phyloP scores from a whole-genome alignment of 345 rosid species.

The Brassica rapa region DNA sequence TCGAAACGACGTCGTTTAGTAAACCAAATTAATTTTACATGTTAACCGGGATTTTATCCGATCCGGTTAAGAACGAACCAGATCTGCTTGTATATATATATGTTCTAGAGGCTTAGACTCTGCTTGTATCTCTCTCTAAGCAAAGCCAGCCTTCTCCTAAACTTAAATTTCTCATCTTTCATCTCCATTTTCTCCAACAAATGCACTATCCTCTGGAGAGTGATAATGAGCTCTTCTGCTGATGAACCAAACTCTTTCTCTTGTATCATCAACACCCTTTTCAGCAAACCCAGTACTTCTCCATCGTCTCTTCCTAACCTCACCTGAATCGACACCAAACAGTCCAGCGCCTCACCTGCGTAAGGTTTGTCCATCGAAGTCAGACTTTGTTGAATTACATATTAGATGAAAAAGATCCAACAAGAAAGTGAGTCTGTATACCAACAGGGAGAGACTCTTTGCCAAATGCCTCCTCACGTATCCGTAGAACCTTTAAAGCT shows the following conservation, averaged over 20 bases:
- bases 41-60: too few species aligned
- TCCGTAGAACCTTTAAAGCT: constrained; percentile 56
- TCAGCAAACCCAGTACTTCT: constrained; percentile 50
- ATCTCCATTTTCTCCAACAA: constrained; percentile 67
- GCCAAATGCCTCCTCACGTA: constrained; percentile 79
- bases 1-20: too few species aligned
- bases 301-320: constrained; percentile 56
- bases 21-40: too few species aligned
- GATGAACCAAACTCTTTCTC: constrained; percentile 71
- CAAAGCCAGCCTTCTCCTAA: constrained; percentile 62
- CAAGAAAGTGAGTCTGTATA: constrained; percentile 36
- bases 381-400: neutral
- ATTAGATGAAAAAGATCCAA: neutral
- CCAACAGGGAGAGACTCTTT: constrained; percentile 82
- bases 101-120: constrained; percentile 33
- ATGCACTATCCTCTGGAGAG: constrained; percentile 66
- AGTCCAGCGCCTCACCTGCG: constrained; percentile 85
- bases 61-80: too few species aligned
- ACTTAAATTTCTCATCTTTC: constrained; percentile 61
- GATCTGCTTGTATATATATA: neutral
- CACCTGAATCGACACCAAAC: constrained; percentile 66
- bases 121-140: constrained; percentile 61
- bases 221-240: constrained; percentile 61
- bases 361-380: neutral
- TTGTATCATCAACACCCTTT: constrained; percentile 71